Conservation (phyloP, 192 early-diverging fungal species). For the Rhizophagus prolifer region DNA sequence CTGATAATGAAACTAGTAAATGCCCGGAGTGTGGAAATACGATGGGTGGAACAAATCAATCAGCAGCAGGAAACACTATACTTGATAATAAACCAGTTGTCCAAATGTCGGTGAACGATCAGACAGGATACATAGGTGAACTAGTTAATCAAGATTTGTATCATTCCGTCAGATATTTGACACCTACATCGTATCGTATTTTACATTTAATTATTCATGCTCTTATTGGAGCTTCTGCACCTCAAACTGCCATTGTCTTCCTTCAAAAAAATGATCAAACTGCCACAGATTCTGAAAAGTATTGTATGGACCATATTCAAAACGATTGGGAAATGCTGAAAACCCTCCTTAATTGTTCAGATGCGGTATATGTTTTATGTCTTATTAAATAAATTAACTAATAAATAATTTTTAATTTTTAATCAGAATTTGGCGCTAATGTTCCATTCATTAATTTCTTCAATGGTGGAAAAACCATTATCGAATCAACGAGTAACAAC, state of each 20-base stretch:
- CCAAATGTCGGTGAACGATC: neutral
- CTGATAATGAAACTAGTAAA: neutral
- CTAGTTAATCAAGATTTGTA: neutral
- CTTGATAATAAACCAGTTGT: conserved; percentile 8
- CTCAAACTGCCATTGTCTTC: neutral
- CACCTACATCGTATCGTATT: conserved; percentile 24
- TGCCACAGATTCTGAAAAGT: neutral
- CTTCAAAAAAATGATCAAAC: neutral
- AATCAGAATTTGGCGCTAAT: conserved; percentile 5
- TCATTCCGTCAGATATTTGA: neutral
- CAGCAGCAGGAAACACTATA: neutral
- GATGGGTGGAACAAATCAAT: neutral
- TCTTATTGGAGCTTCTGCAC: neutral
- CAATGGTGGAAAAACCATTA: neutral
- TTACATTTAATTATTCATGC: neutral
- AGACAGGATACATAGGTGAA: conserved; percentile 21
- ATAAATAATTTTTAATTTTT: neutral
- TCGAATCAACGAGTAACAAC: neutral
- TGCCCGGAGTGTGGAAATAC: conserved; percentile 14
- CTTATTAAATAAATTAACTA: neutral
- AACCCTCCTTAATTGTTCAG: neutral
- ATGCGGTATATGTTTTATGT: neutral
- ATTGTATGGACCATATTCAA: conserved; percentile 22
- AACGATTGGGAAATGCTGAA: conserved; percentile 27
- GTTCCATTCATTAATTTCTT: conserved; percentile 19